phyloP scores from a whole-genome alignment of 306 rosid genomes.

The Cicer pinnatifidum region DNA sequence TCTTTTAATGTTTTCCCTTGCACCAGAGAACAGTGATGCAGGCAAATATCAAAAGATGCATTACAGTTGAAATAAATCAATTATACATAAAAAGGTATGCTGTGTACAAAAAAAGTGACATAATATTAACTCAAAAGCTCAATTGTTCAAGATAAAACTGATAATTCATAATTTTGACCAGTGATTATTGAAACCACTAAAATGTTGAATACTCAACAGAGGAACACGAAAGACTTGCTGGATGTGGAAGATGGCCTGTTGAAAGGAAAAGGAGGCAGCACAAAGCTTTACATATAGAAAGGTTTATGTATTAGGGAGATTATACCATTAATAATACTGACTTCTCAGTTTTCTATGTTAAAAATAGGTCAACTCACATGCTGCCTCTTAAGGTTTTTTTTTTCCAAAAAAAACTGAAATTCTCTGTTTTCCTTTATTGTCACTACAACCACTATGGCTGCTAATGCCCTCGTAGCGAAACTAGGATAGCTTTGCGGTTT shows the following conservation, averaged over 20 bases:
- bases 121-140: neutral
- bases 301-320: neutral
- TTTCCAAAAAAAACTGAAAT: neutral
- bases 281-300: neutral
- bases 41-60: neutral
- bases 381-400: neutral
- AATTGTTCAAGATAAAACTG: neutral
- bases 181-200: neutral
- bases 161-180: neutral
- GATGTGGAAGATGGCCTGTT: neutral
- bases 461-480: neutral
- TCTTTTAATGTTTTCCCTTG: slow-evolving; percentile 7
- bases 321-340: neutral
- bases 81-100: neutral
- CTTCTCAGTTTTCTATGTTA: neutral
- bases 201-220: neutral
- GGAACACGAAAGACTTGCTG: neutral
- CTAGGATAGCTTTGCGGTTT: neutral
- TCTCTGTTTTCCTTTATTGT: neutral
- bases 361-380: neutral
- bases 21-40: neutral
- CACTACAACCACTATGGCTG: neutral
- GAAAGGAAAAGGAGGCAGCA: neutral
- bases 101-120: neutral
- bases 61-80: neutral